Evolutionary conservation across 2,329 filamentous ascomycete genomes (phyloP).

Genomic region (Coleophoma crateriformis): DNA sequence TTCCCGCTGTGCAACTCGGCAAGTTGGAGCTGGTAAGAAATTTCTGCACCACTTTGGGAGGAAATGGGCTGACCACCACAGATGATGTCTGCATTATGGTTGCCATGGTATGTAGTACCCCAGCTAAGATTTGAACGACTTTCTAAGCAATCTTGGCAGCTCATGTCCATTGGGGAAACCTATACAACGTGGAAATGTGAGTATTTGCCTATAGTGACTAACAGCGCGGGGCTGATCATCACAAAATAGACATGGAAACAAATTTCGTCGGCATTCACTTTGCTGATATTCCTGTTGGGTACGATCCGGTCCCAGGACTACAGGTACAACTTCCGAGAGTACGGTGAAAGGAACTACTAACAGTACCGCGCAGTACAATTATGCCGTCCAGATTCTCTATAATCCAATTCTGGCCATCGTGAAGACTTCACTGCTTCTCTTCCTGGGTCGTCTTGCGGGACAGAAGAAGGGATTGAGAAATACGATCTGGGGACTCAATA

Average conservation of each 20-base stretch:
- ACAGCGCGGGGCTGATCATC: too few species aligned
- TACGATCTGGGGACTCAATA: slow-evolving; percentile 19
- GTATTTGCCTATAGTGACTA: not conserved
- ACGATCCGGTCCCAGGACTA: not conserved
- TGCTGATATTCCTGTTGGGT: not conserved
- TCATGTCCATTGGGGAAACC: not conserved
- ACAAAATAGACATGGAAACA: not conserved
- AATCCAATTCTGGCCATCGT: slow-evolving; percentile 40
- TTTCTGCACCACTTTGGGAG: too few species aligned
- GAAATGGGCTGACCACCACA: not conserved
- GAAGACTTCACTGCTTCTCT: slow-evolving; percentile 39
- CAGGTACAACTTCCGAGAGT: not conserved
- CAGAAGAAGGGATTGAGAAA: slow-evolving; percentile 28
- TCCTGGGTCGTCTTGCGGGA: slow-evolving; percentile 35
- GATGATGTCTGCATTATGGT: not conserved
- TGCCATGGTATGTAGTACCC: not conserved
- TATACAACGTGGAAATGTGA: not conserved
- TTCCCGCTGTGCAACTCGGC: not conserved
- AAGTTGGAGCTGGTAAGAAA: not conserved
- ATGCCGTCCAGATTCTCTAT: slow-evolving; percentile 30
- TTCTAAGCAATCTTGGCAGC: not conserved
- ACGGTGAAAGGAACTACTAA: not conserved
- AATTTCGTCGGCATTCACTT: not conserved
- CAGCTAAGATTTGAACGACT: not conserved
- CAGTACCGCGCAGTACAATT: not conserved